phyloP scores from a whole-genome alignment of 768 basidiomycete genomes.

The Calocera viscosa region DNA sequence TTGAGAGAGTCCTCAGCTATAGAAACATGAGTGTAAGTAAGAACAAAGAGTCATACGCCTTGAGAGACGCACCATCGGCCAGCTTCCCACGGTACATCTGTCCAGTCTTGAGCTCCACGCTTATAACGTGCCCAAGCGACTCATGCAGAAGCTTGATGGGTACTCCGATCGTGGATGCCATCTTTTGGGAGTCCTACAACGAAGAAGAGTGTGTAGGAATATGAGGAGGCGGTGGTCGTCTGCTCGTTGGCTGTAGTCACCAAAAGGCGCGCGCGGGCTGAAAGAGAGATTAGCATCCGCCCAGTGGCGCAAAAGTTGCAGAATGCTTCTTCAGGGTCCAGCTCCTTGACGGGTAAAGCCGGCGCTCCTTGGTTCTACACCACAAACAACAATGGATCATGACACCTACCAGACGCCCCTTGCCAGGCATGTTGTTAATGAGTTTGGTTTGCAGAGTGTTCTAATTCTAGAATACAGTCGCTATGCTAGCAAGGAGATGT shows the following conservation, averaged over 20 bases:
- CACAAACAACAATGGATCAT: slow-evolving; percentile 9
- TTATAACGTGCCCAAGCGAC: slow-evolving; percentile 89
- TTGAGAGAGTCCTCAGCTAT: slow-evolving; percentile 97
- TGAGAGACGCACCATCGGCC: slow-evolving; percentile 62
- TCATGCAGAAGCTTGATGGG: slow-evolving; percentile 96
- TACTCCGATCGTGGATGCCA: slow-evolving; percentile 56
- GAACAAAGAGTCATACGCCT: not conserved
- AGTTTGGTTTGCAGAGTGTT: not conserved
- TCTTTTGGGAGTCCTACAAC: slow-evolving; percentile 1
- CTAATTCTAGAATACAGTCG: slow-evolving; percentile 42
- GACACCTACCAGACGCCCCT: slow-evolving; percentile 70
- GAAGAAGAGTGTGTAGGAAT: not conserved
- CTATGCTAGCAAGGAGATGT: slow-evolving; percentile 99
- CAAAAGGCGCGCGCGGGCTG: not conserved
- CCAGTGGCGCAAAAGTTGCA: slow-evolving; percentile 1
- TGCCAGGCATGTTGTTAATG: slow-evolving; percentile 43
- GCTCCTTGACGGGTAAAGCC: not conserved
- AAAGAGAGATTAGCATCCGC: not conserved
- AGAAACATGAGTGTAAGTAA: slow-evolving; percentile 11
- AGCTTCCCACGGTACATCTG: slow-evolving; percentile 95
- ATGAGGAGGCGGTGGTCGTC: not conserved
- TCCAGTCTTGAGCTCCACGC: slow-evolving; percentile 96
- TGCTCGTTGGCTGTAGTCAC: not conserved
- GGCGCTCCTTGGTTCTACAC: not conserved
- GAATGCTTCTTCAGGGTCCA: not conserved